Percentiles rank a stretch among this genome's conserved stretches.
Evolutionary conservation across 176 grass and related monocot genomes (phyloP).

Genomic region (Hordeum marinum): DNA sequence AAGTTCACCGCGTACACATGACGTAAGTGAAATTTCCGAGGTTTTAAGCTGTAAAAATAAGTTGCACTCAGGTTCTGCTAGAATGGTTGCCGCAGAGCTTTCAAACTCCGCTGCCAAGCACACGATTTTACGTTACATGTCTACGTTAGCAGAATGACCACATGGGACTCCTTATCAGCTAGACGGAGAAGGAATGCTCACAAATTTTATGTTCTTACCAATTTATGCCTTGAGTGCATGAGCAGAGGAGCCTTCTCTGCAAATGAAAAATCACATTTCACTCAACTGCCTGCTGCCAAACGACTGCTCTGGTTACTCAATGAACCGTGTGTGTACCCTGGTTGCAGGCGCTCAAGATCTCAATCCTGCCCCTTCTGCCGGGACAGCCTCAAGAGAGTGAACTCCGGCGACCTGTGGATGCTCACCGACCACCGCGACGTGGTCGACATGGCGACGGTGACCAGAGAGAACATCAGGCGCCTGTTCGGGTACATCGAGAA

Average conservation of each 20-base stretch:
- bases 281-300: background rate
- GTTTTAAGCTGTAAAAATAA: background rate
- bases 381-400: slow-evolving; percentile 75
- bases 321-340: background rate
- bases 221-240: background rate
- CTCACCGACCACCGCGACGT: slow-evolving; percentile 53
- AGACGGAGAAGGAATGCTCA: background rate
- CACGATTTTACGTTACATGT: background rate
- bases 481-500: slow-evolving; percentile 77
- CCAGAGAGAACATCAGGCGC: slow-evolving; percentile 63
- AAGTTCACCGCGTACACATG: background rate
- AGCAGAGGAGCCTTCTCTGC: background rate
- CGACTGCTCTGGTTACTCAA: background rate
- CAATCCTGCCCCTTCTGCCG: slow-evolving; percentile 93
- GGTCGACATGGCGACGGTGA: slow-evolving; percentile 65
- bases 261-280: background rate
- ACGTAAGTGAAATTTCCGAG: background rate
- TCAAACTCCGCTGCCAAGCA: background rate
- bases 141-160: background rate
- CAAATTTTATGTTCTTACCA: background rate
- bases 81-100: background rate
- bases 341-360: slow-evolving; percentile 71
- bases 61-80: background rate
- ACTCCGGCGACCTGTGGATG: slow-evolving; percentile 80
- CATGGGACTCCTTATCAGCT: background rate